Conservation (phyloP, 768 basidiomycete species). For the Strobilomyces echinocephalus region DNA sequence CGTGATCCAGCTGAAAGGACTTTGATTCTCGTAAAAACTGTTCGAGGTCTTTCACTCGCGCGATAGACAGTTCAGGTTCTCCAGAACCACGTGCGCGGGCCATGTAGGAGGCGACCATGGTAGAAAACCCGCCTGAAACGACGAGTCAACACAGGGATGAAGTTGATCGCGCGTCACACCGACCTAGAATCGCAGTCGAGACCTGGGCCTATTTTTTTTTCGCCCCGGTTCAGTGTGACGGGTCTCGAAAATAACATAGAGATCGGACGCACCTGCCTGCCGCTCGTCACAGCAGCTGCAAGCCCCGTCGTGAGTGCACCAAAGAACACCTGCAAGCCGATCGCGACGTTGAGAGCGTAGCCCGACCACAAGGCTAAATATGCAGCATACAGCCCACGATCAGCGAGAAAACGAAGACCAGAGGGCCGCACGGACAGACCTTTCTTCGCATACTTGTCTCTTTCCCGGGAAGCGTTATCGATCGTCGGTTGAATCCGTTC, state of each 20-base stretch:
- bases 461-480: constrained; percentile 35
- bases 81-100: constrained; percentile 65
- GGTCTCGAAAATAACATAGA: no score
- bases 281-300: constrained; percentile 42
- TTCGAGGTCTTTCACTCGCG: constrained; percentile 56
- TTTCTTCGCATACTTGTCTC: not conserved
- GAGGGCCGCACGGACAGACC: not conserved
- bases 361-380: constrained; percentile 29
- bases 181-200: constrained; percentile 38
- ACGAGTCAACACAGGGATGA: not conserved
- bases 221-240: not conserved
- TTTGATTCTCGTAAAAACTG: constrained; percentile 60
- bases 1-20: constrained; percentile 57
- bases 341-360: constrained; percentile 43
- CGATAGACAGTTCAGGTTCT: constrained; percentile 62
- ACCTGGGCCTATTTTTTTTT: constrained; percentile 31
- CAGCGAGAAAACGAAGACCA: constrained; percentile 6
- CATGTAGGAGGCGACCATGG: constrained; percentile 66
- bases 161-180: constrained; percentile 2
- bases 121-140: constrained; percentile 54
- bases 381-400: not conserved
- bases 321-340: constrained; percentile 57
- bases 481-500: constrained; percentile 56
- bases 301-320: constrained; percentile 66
- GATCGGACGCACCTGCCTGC: constrained; percentile 35